Conservation (phyloP, 441 rosid species). For the Adansonia rubrostipa region DNA sequence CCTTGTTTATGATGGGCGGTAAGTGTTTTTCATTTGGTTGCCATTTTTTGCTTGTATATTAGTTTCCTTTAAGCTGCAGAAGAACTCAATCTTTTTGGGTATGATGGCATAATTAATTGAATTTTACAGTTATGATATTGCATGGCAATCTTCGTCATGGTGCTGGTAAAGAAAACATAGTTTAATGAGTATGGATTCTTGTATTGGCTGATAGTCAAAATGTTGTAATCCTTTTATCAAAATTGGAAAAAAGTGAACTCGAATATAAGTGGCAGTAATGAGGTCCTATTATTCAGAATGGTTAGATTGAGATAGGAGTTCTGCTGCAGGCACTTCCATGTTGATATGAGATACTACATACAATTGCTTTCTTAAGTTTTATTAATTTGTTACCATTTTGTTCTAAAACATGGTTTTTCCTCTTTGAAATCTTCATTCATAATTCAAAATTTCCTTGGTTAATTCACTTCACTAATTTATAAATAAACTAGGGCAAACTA, state of each 20-base stretch:
- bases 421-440: slow-evolving; percentile 2
- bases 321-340: neutral
- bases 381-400: neutral
- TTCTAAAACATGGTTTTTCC: slow-evolving; percentile 6
- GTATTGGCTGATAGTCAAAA: slow-evolving; percentile 15
- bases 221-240: neutral
- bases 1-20: slow-evolving; percentile 98
- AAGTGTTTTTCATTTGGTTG: slow-evolving; percentile 32
- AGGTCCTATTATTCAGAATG: neutral
- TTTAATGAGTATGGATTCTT: neutral
- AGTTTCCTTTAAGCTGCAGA: slow-evolving; percentile 15
- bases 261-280: neutral
- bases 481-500: neutral
- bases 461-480: neutral
- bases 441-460: neutral
- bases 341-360: neutral
- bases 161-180: neutral
- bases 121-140: slow-evolving; percentile 3
- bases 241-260: neutral
- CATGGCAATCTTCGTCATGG: slow-evolving; percentile 3
- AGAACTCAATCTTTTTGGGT: slow-evolving; percentile 6
- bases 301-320: neutral
- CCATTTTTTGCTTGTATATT: slow-evolving; percentile 21
- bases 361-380: neutral
- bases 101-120: slow-evolving; percentile 19